A percentile compares a stretch with the other conserved stretches of the same genome.
phyloP scores from a whole-genome alignment of 176 grass and related monocot species.

The Avena eriantha region DNA sequence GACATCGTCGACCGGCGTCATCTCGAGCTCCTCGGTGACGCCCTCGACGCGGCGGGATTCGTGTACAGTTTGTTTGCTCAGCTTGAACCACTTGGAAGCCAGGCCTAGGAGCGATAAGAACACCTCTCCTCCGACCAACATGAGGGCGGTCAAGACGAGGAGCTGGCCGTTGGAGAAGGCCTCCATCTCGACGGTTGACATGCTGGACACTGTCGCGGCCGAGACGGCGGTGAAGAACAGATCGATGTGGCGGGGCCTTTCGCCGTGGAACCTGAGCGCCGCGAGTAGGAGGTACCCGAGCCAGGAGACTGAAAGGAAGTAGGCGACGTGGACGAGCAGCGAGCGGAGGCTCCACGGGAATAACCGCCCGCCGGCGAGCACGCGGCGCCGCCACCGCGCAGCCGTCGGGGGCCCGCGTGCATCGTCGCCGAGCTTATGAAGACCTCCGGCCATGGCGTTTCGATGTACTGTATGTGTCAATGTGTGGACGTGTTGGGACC shows the following conservation, averaged over 20 bases:
- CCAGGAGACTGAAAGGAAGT: slow-evolving; percentile 50
- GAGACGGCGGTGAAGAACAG: slow-evolving; percentile 73
- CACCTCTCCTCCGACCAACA: slow-evolving; percentile 67
- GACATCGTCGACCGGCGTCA: not conserved
- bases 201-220: slow-evolving; percentile 75
- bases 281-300: slow-evolving; percentile 45
- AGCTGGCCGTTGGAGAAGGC: slow-evolving; percentile 70
- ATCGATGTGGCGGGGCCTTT: slow-evolving; percentile 42
- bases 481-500: too few relatives aligned
- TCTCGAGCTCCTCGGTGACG: not conserved
- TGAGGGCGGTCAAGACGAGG: slow-evolving; percentile 54
- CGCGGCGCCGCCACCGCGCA: slow-evolving; percentile 34
- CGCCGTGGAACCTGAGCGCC: not conserved
- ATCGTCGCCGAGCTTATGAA: too few relatives aligned
- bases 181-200: slow-evolving; percentile 80
- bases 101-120: slow-evolving; percentile 57
- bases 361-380: not conserved
- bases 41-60: slow-evolving; percentile 12
- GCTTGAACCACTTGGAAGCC: slow-evolving; percentile 39
- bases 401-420: too few relatives aligned
- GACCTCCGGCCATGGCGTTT: too few relatives aligned
- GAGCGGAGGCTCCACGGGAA: not conserved
- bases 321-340: slow-evolving; percentile 36
- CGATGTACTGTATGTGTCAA: too few relatives aligned
- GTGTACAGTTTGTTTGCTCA: slow-evolving; percentile 7